phyloP scores from a whole-genome alignment of 1,139 yeast genomes.

The Debaryomycetaceae sp. region DNA sequence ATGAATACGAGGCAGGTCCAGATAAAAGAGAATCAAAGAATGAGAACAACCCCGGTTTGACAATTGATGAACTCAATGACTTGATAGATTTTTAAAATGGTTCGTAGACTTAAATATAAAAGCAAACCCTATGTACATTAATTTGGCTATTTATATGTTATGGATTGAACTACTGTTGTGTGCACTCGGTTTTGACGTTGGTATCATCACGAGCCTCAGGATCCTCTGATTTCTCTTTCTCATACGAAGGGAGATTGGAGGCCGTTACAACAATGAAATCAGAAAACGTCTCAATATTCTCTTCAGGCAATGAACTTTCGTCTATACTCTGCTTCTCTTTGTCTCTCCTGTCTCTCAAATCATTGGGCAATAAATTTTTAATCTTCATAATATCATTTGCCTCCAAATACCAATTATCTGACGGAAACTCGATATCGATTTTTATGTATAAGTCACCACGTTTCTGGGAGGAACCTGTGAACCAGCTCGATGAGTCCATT shows the following conservation, averaged over 20 bases:
- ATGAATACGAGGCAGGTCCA: neutral
- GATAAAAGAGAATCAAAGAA: constrained; percentile 5
- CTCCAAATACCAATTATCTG: constrained; percentile 75
- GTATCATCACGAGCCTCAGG: constrained; percentile 10
- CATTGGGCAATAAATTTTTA: constrained; percentile 52
- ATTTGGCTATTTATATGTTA: constrained; percentile 12
- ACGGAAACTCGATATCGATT: constrained; percentile 76
- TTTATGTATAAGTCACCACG: constrained; percentile 76
- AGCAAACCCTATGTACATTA: neutral
- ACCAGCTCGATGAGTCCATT: constrained; percentile 32
- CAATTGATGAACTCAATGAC: constrained; percentile 32
- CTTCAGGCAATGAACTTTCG: constrained; percentile 26
- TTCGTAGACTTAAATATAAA: neutral
- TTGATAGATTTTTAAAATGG: constrained; percentile 30
- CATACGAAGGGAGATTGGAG: constrained; percentile 35
- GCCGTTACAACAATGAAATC: constrained; percentile 35
- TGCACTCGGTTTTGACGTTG: constrained; percentile 37
- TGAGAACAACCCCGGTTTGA: constrained; percentile 25
- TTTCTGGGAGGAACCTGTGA: constrained; percentile 19
- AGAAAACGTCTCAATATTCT: constrained; percentile 38
- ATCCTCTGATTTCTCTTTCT: constrained; percentile 18
- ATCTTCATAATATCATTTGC: constrained; percentile 55
- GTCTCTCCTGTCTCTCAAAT: constrained; percentile 21
- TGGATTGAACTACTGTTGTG: constrained; percentile 28
- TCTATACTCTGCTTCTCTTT: constrained; percentile 23